phyloP scores from a whole-genome alignment of 192 early-diverging fungal genomes.

The Podila epigama region DNA sequence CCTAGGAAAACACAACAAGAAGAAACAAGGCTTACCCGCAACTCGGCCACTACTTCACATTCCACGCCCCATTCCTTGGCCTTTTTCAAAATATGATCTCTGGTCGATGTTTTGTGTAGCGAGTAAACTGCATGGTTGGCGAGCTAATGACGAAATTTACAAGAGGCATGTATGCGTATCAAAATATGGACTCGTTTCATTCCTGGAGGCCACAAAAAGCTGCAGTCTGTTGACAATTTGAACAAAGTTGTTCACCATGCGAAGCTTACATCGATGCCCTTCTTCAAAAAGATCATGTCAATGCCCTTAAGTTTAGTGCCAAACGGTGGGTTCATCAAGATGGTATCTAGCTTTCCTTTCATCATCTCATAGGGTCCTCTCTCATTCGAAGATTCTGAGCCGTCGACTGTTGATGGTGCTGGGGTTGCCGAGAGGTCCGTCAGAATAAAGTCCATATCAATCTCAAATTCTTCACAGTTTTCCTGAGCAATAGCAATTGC shows the following conservation, averaged over 20 bases:
- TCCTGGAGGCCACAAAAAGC: not conserved
- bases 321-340: constrained; percentile 85
- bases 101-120: constrained; percentile 80
- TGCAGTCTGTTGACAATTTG: not conserved
- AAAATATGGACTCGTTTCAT: not conserved
- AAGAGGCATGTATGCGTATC: not conserved
- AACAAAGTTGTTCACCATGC: not conserved
- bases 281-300: constrained; percentile 76
- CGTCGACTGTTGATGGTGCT: constrained; percentile 17
- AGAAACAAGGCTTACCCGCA: constrained; percentile 55
- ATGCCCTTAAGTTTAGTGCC: constrained; percentile 83
- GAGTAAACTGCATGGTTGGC: constrained; percentile 75
- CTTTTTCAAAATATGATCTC: constrained; percentile 74
- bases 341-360: constrained; percentile 70
- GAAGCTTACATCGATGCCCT: constrained; percentile 63
- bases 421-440: constrained; percentile 52
- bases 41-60: constrained; percentile 77
- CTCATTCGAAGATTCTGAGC: constrained; percentile 1
- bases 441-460: constrained; percentile 70
- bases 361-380: constrained; percentile 51
- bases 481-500: constrained; percentile 73
- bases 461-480: constrained; percentile 69
- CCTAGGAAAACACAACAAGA: too few relatives aligned
- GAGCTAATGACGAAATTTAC: constrained; percentile 45
- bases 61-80: constrained; percentile 75